Conservation (phyloP, 2,329 filamentous ascomycete species). For the Pseudonectria buxi region DNA sequence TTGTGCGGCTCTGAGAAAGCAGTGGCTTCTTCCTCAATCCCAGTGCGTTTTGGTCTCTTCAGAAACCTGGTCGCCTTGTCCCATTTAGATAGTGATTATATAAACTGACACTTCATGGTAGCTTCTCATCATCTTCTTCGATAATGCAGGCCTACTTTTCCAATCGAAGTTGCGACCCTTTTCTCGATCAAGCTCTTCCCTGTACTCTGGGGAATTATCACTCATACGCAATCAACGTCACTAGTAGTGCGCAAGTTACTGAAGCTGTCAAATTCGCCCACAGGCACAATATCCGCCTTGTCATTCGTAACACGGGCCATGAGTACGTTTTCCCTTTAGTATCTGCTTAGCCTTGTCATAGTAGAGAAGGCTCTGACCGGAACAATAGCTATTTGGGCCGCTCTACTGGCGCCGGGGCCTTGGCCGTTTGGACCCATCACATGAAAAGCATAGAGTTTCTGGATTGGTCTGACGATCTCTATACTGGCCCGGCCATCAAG, state of each 20-base stretch:
- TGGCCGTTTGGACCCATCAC: conserved; percentile 36
- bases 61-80: not conserved
- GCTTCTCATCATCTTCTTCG: conserved; percentile 31
- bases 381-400: no score
- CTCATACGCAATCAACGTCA: conserved; percentile 31
- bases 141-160: conserved; percentile 33
- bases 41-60: conserved; percentile 23
- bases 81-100: not conserved
- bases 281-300: conserved; percentile 30
- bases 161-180: conserved; percentile 33
- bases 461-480: conserved; percentile 34
- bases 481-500: conserved; percentile 45
- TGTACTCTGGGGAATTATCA: conserved; percentile 40
- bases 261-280: conserved; percentile 31
- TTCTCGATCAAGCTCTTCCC: conserved; percentile 27
- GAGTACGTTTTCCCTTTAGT: conserved; percentile 16
- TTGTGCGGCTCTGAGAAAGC: conserved; percentile 32
- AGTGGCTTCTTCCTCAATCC: conserved; percentile 28
- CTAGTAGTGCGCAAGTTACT: conserved; percentile 22
- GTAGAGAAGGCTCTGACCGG: no score
- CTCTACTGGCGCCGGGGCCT: conserved; percentile 33
- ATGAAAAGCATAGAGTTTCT: conserved; percentile 36
- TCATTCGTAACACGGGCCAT: conserved; percentile 28
- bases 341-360: no score
- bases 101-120: conserved; percentile 10